A percentile compares a stretch with the other conserved stretches of the same genome.
Conservation (phyloP, 306 rosid genomes). For the Cucurbita moschata region DNA sequence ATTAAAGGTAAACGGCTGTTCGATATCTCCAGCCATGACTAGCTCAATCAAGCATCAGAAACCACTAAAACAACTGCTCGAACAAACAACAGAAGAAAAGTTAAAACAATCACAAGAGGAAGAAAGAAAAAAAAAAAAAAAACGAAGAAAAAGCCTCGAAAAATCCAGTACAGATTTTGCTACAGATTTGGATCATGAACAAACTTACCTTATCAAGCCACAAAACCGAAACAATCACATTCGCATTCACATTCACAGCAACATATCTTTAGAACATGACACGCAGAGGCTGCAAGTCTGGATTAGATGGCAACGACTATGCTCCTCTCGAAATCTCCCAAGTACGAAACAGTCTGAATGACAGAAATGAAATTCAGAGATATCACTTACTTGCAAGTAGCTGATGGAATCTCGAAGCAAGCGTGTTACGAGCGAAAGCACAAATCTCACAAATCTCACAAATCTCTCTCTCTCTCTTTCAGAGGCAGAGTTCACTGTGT, state of each 20-base stretch:
- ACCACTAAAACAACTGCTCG: constrained; percentile 9
- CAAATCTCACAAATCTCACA: neutral
- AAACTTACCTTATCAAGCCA: neutral
- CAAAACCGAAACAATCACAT: neutral
- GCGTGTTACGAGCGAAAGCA: constrained; percentile 20
- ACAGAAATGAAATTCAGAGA: constrained; percentile 1
- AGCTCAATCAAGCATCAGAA: constrained; percentile 6
- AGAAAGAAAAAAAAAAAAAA: neutral
- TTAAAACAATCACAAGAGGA: neutral
- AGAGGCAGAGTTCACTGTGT: constrained; percentile 1
- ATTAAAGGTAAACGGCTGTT: constrained; percentile 35
- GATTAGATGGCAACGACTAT: neutral
- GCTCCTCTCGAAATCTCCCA: neutral
- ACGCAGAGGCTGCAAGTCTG: neutral
- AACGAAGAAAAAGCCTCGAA: no score
- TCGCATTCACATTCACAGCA: neutral
- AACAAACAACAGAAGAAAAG: constrained; percentile 5
- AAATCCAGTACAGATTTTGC: neutral
- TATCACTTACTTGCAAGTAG: neutral
- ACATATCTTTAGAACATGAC: neutral
- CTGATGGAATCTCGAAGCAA: constrained; percentile 16
- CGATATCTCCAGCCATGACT: constrained; percentile 54
- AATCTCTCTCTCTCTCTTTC: neutral
- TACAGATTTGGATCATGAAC: neutral
- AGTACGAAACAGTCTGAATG: constrained; percentile 9